Evolutionary conservation across 208 protist genomes (phyloP), one percentile per base, ranked within the genome.

Genomic region (Leishmania tarentolae): DNA sequence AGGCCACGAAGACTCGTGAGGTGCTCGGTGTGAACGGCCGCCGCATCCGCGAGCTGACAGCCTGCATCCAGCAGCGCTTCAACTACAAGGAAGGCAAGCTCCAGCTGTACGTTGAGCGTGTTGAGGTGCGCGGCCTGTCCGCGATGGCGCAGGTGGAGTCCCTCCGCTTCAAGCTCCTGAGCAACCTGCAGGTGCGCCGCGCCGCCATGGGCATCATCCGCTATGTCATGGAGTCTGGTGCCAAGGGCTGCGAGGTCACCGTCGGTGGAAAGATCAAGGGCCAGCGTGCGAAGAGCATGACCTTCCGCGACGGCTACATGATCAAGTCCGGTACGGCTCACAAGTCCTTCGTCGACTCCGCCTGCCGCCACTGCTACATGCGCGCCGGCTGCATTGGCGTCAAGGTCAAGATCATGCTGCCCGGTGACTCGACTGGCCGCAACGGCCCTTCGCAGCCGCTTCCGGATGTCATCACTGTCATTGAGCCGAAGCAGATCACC

Each of bases 251-350:
- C 91, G 99, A 99, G 93, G 98, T 99, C 76, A 96, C 99, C 80
- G 98, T 99, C 57, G 97, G 98, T 71, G 99, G 99, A 87, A 99
- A 99, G 95, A 93, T 99, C 70, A 97, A 99, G 86, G 98, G 97
- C 59, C 99, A 99, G 92, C 98, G 99, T 92, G 99, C 99, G 72
- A 99, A 99, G 95, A 85, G 87, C 80, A 99, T 99, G 98, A 99
- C 99, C 88, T 99, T 99, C 98, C 93, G 92, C 73, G 99, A 99
- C 76, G 99, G 99, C 77, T 99, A 99, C 93, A 99, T 99, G 98
- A 99, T 99, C 92, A 98, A 98, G 87, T 98, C 98, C 68, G 98
- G 98, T 91, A 91, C 99, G 53, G 95, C 98, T 65, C 89, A 92
- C 75, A 95, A 96, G 80, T 76, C 91, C 63, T 99, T 99, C 87